Conservation (phyloP, 2,329 filamentous ascomycete species). For the Fusarium drepaniforme region DNA sequence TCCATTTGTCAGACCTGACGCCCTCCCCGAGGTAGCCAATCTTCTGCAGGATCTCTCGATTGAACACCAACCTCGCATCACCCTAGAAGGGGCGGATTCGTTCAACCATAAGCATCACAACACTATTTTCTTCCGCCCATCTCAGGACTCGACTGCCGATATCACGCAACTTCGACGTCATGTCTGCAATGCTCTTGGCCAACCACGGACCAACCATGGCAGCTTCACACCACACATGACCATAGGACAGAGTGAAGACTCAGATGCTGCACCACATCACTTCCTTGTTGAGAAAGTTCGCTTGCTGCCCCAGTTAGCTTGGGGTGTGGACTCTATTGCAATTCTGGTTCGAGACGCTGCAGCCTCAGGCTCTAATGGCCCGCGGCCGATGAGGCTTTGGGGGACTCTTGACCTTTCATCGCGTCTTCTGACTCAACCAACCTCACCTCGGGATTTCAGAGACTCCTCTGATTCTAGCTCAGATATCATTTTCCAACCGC, state of each 20-base stretch:
- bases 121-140: constrained; percentile 60
- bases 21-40: constrained; percentile 57
- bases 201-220: constrained; percentile 22
- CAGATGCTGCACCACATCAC: constrained; percentile 57
- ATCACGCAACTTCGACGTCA: constrained; percentile 50
- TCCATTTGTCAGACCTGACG: constrained; percentile 68
- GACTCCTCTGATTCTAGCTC: background rate
- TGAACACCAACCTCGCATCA: constrained; percentile 38
- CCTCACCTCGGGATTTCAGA: constrained; percentile 16
- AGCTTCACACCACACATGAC: constrained; percentile 66
- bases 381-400: constrained; percentile 69
- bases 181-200: constrained; percentile 53
- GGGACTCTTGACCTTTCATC: constrained; percentile 57
- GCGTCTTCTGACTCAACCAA: constrained; percentile 11
- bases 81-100: constrained; percentile 56
- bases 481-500: constrained; percentile 5
- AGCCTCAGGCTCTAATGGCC: constrained; percentile 43
- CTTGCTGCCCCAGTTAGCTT: constrained; percentile 61
- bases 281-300: constrained; percentile 66
- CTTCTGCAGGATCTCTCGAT: constrained; percentile 34
- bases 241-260: constrained; percentile 68
- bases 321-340: constrained; percentile 61
- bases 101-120: constrained; percentile 64
- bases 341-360: constrained; percentile 64
- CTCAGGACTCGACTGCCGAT: constrained; percentile 1